Conservation (phyloP, 1,284 basidiomycete genomes). For the Flammula alnicola region DNA sequence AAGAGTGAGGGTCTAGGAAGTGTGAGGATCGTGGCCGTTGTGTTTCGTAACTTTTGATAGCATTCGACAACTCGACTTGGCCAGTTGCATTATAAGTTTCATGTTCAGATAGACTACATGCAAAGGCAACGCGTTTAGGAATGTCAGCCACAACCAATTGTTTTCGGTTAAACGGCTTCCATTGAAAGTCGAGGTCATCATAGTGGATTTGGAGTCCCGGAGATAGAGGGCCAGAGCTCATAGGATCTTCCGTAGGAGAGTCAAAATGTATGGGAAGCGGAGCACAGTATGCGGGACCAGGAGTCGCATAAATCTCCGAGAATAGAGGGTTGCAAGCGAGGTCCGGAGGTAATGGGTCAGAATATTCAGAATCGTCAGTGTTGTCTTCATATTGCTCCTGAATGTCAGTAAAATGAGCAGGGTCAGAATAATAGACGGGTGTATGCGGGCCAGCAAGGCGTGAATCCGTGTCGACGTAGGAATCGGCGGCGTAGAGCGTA, state of each 20-base stretch:
- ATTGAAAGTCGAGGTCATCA: constrained; percentile 54
- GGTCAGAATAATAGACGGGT: constrained; percentile 14
- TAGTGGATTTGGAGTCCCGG: constrained; percentile 39
- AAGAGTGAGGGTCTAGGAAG: not conserved
- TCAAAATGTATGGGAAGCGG: constrained; percentile 49
- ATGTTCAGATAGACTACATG: not conserved
- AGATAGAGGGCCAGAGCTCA: constrained; percentile 42
- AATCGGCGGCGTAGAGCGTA: constrained; percentile 23
- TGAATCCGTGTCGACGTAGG: constrained; percentile 19
- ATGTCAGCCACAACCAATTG: constrained; percentile 16
- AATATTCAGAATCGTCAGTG: constrained; percentile 22
- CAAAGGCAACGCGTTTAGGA: constrained; percentile 15
- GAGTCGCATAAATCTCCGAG: constrained; percentile 38
- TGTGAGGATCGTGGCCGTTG: not conserved
- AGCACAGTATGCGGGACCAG: constrained; percentile 37
- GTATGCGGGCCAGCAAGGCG: constrained; percentile 13
- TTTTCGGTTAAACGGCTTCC: constrained; percentile 54
- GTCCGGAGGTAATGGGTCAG: constrained; percentile 12
- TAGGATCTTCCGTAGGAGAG: constrained; percentile 55
- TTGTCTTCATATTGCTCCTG: constrained; percentile 5
- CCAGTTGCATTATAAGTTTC: not conserved
- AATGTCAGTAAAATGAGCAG: constrained; percentile 14
- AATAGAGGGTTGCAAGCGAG: constrained; percentile 16
- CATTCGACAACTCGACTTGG: not conserved
- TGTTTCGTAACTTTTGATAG: not conserved